A percentile compares a stretch with the other conserved stretches of the same genome.
Evolutionary conservation across 257 asterid genomes (phyloP).

Genomic region (Solanum neorickii): DNA sequence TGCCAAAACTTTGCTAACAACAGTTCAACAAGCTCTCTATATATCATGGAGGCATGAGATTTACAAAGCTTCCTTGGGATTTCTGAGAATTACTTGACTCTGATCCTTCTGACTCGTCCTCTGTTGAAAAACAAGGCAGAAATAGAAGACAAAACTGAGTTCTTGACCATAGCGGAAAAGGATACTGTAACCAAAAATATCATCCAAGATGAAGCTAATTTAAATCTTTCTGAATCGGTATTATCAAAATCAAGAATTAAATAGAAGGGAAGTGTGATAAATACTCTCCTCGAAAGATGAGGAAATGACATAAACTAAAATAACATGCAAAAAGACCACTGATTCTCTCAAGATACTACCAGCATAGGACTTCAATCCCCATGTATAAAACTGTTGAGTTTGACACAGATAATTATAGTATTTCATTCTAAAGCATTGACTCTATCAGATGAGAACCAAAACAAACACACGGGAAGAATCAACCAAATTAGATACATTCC

Average conservation of each 20-base stretch:
- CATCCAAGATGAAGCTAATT: background rate
- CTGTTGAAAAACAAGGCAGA: constrained; percentile 25
- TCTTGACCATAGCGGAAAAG: background rate
- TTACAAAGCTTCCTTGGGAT: constrained; percentile 22
- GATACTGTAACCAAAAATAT: background rate
- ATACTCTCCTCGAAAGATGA: background rate
- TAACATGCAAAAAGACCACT: background rate
- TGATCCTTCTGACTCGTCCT: constrained; percentile 64
- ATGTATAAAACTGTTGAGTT: background rate
- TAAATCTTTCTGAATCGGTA: background rate
- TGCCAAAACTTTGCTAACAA: background rate
- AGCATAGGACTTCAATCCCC: background rate
- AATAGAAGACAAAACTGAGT: constrained; percentile 2
- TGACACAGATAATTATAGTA: background rate
- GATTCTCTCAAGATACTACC: background rate
- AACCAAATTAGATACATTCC: background rate
- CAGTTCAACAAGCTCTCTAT: background rate
- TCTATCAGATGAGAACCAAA: background rate
- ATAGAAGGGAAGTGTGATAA: background rate
- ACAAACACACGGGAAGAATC: background rate
- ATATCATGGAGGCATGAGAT: constrained; percentile 24
- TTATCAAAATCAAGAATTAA: background rate
- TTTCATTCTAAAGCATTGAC: background rate
- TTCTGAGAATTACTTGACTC: constrained; percentile 37
- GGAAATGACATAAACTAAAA: background rate